These are phyloP conservation scores for Myotisia sp. DNA, from an alignment of 2,329 filamentous ascomycete species.

Conservation along the genomic window DNA sequence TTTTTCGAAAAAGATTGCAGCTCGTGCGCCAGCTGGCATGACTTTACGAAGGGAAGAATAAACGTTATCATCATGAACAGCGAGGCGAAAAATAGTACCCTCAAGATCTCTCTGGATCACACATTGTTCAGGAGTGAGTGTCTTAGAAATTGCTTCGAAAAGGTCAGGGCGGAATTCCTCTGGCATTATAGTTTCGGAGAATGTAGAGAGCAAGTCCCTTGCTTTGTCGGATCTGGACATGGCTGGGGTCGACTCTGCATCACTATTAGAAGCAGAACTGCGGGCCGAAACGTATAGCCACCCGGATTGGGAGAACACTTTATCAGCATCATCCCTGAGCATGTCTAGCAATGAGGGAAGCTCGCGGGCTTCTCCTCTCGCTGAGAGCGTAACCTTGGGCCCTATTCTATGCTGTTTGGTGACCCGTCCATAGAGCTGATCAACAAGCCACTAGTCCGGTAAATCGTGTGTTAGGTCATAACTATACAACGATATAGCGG, in stretches of 20 bases:
- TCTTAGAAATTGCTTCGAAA: conserved; percentile 21
- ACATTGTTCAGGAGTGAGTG: conserved; percentile 27
- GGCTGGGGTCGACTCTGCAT: conserved; percentile 7
- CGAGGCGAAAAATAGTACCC: conserved; percentile 32
- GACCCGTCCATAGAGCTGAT: conserved; percentile 27
- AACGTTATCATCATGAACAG: conserved; percentile 31
- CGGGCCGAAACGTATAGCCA: conserved; percentile 23
- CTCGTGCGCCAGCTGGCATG: conserved; percentile 29
- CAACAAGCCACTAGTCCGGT: conserved; percentile 27
- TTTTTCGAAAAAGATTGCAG: conserved; percentile 33
- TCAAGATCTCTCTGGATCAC: conserved; percentile 33
- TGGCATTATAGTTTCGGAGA: conserved; percentile 26
- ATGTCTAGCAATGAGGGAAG: conserved; percentile 21
- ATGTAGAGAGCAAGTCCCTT: conserved; percentile 34
- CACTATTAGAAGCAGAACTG: conserved; percentile 7
- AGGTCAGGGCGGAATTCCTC: conserved; percentile 30
- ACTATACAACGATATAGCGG: conserved; percentile 5
- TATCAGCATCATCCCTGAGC: conserved; percentile 21
- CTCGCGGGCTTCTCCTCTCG: conserved; percentile 20
- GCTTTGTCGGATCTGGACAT: conserved; percentile 28
- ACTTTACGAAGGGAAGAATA: conserved; percentile 29
- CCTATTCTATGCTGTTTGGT: no score
- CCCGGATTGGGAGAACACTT: conserved; percentile 20
- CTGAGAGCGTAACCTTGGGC: conserved; percentile 20
- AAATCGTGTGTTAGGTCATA: not conserved